These are phyloP conservation scores for Odontarrhena argentea DNA, from an alignment of 345 rosid species.

Conservation along the genomic window DNA sequence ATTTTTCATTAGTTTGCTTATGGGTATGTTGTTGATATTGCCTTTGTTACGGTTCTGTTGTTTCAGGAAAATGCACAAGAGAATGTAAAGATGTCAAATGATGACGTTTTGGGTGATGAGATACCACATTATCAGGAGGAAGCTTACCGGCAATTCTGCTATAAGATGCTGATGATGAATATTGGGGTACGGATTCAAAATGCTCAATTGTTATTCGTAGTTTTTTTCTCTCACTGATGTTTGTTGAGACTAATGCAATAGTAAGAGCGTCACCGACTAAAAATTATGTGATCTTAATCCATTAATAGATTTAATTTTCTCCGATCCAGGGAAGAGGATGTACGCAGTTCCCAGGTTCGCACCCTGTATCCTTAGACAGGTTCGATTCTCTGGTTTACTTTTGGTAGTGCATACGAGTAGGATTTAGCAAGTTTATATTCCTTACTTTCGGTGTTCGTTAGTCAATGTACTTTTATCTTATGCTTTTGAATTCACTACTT, in stretches of 20 bases:
- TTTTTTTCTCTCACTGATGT: background rate
- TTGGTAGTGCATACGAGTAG: slow-evolving; percentile 20
- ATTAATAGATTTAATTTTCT: slow-evolving; percentile 6
- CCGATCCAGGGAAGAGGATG: slow-evolving; percentile 66
- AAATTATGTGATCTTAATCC: background rate
- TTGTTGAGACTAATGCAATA: slow-evolving; percentile 1
- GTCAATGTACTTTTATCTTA: slow-evolving; percentile 16
- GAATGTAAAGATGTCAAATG: slow-evolving; percentile 70
- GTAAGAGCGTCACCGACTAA: background rate
- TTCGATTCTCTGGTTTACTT: slow-evolving; percentile 31
- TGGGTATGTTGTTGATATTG: slow-evolving; percentile 2
- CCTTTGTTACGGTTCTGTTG: slow-evolving; percentile 15
- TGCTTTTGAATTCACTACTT: slow-evolving; percentile 8
- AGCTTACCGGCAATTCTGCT: slow-evolving; percentile 64
- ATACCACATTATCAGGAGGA: slow-evolving; percentile 78
- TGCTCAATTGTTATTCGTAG: background rate
- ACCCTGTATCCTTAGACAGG: slow-evolving; percentile 90
- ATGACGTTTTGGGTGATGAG: slow-evolving; percentile 94
- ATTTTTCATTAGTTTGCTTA: background rate
- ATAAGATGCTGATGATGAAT: slow-evolving; percentile 67
- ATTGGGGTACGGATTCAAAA: slow-evolving; percentile 49
- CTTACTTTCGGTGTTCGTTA: background rate
- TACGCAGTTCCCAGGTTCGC: slow-evolving; percentile 76
- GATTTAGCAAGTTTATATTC: slow-evolving; percentile 16
- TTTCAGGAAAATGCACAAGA: slow-evolving; percentile 63